Percentiles rank a stretch among this genome's conserved stretches.
phyloP scores from a whole-genome alignment of 2,329 filamentous ascomycete species.

The Botrytis galanthina region DNA sequence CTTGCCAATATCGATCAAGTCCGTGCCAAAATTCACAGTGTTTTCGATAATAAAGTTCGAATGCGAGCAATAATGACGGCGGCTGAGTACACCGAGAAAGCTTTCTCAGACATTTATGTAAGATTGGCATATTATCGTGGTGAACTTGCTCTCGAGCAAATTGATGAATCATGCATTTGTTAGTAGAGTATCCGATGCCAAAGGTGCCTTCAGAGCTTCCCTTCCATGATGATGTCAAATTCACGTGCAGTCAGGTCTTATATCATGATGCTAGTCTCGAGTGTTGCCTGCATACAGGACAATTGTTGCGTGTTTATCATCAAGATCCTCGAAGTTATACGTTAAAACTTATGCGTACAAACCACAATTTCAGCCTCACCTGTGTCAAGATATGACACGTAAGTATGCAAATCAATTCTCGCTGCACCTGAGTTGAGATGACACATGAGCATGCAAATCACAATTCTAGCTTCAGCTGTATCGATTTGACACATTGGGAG shows the following conservation, averaged over 20 bases:
- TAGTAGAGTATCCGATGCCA: neutral
- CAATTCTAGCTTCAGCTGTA: neutral
- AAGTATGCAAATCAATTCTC: neutral
- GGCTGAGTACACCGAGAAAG: neutral
- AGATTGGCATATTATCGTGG: neutral
- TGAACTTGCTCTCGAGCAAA: neutral
- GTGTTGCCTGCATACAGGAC: neutral
- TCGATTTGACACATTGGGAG: neutral
- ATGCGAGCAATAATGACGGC: neutral
- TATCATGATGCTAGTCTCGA: too few species aligned
- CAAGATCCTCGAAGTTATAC: neutral
- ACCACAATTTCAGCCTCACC: neutral
- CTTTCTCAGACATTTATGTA: neutral
- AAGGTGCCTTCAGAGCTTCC: neutral
- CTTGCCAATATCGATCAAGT: neutral
- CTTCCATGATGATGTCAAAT: neutral
- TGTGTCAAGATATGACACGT: neutral
- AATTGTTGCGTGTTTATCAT: neutral
- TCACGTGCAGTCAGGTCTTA: neutral
- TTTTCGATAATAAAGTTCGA: neutral
- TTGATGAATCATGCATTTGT: neutral
- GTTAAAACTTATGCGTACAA: neutral
- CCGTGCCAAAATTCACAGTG: neutral
- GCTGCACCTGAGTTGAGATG: neutral
- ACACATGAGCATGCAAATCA: neutral